A percentile compares a stretch with the other conserved stretches of the same genome.
phyloP scores from a whole-genome alignment of 2,329 filamentous ascomycete species.

The Dothidotthia symphoricarpi region DNA sequence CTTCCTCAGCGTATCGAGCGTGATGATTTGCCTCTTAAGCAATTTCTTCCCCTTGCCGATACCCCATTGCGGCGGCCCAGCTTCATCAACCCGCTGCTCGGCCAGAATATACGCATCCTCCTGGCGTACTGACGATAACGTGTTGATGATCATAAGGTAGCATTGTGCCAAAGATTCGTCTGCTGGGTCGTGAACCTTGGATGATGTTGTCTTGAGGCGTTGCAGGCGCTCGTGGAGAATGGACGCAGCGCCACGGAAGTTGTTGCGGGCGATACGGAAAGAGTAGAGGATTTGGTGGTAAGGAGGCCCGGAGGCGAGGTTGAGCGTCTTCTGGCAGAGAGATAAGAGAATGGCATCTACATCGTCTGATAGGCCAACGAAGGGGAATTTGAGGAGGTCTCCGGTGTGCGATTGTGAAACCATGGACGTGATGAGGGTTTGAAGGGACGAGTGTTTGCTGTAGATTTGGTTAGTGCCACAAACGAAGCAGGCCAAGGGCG shows the following conservation, averaged over 20 bases:
- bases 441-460: constrained; percentile 66
- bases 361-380: constrained; percentile 71
- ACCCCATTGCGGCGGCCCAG: constrained; percentile 26
- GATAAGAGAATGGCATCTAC: constrained; percentile 76
- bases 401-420: constrained; percentile 35
- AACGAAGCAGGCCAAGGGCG: background rate
- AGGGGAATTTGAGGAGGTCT: constrained; percentile 68
- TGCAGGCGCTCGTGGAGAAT: constrained; percentile 58
- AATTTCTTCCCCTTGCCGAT: constrained; percentile 39
- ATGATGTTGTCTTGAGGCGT: constrained; percentile 46
- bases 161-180: constrained; percentile 64
- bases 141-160: constrained; percentile 90
- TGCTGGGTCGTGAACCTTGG: constrained; percentile 44
- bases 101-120: constrained; percentile 79
- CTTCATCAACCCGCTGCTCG: constrained; percentile 48
- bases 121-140: constrained; percentile 77
- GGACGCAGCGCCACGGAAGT: constrained; percentile 76
- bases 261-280: constrained; percentile 78
- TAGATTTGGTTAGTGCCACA: constrained; percentile 12
- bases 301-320: constrained; percentile 61
- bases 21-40: constrained; percentile 72
- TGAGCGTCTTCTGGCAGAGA: constrained; percentile 67
- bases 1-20: constrained; percentile 78
- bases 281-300: constrained; percentile 90
- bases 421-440: constrained; percentile 57